Evolutionary conservation across 805 yeast species (phyloP).

Genomic region (Crinitomyces ghanaensis): DNA sequence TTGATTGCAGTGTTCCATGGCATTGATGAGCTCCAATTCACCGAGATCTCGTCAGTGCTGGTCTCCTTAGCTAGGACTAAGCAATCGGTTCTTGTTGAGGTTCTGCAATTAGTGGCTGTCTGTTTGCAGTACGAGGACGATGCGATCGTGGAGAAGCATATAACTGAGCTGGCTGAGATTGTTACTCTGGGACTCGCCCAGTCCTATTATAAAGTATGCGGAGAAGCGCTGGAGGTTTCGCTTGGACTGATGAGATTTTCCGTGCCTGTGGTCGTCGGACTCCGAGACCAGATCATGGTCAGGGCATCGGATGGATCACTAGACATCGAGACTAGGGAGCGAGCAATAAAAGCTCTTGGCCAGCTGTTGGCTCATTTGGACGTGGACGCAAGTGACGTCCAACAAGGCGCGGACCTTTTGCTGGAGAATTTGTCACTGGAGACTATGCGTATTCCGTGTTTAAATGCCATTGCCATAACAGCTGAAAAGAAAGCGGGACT

Average conservation of each 20-base stretch:
- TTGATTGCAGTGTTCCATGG: constrained; percentile 6
- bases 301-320: constrained; percentile 27
- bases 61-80: constrained; percentile 1
- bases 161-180: constrained; percentile 16
- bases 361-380: constrained; percentile 17
- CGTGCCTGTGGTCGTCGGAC: neutral
- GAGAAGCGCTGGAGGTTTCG: constrained; percentile 27
- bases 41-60: constrained; percentile 5
- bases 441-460: too few species aligned
- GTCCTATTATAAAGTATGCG: constrained; percentile 26
- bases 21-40: constrained; percentile 5
- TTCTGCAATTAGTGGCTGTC: constrained; percentile 9
- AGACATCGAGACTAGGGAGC: constrained; percentile 29
- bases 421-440: too few species aligned
- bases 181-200: constrained; percentile 26
- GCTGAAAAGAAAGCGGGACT: too few species aligned
- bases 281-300: constrained; percentile 2
- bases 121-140: constrained; percentile 7
- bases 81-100: constrained; percentile 9
- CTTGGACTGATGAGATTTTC: constrained; percentile 12
- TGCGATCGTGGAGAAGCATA: constrained; percentile 9
- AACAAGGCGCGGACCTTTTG: too few species aligned
- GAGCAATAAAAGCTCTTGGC: constrained; percentile 27
- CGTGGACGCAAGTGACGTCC: constrained; percentile 19
- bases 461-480: too few species aligned